Conservation (phyloP, 306 rosid genomes). For the Pyrus betulifolia region DNA sequence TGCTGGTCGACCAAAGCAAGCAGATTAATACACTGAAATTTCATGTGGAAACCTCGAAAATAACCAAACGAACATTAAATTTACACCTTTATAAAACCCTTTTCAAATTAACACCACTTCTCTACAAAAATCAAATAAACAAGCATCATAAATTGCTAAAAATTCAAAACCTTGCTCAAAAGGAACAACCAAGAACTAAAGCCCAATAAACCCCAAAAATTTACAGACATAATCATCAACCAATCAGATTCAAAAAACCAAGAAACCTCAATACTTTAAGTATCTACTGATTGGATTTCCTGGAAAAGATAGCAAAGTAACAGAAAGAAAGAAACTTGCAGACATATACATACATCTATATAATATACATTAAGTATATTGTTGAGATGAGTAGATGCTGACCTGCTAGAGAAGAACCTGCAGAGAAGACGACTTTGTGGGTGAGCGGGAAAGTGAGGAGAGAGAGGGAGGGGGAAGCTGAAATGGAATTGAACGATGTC, state of each 20-base stretch:
- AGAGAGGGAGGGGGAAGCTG: neutral
- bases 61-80: neutral
- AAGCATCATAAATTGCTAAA: neutral
- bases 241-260: neutral
- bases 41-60: neutral
- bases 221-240: neutral
- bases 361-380: neutral
- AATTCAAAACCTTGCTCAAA: neutral
- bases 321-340: neutral
- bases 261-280: neutral
- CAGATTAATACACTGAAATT: neutral
- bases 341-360: neutral
- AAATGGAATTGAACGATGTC: constrained; percentile 7
- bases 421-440: neutral
- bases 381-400: neutral
- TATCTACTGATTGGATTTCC: neutral
- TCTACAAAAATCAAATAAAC: neutral
- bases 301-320: neutral
- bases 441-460: constrained; percentile 5
- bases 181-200: neutral
- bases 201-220: neutral
- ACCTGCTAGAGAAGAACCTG: neutral
- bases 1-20: neutral
- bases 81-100: neutral
- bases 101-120: neutral